Conservation (phyloP, 2,329 filamentous ascomycete species). For the Fusarium oligoseptatum region DNA sequence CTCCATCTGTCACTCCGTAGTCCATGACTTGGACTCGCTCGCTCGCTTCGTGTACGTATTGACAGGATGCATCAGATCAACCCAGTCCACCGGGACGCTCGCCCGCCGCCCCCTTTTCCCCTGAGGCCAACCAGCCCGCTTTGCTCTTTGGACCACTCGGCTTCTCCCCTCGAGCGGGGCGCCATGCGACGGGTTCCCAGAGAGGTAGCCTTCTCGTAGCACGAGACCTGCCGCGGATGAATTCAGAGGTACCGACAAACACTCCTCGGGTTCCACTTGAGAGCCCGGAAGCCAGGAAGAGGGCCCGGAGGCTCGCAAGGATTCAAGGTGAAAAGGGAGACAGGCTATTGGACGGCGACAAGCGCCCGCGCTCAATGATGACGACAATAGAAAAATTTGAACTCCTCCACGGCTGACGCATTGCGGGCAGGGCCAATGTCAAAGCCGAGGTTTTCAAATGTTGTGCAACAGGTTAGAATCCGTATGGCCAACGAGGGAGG, state of each 20-base stretch:
- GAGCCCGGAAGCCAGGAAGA: slow-evolving; percentile 45
- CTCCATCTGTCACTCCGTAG: slow-evolving; percentile 42
- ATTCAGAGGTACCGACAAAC: slow-evolving; percentile 40
- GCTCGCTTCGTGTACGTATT: slow-evolving; percentile 38
- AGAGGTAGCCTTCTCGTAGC: slow-evolving; percentile 43
- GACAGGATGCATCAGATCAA: slow-evolving; percentile 49
- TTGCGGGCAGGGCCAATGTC: slow-evolving; percentile 21
- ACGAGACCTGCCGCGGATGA: slow-evolving; percentile 34
- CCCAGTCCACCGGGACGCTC: slow-evolving; percentile 48
- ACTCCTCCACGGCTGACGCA: slow-evolving; percentile 40
- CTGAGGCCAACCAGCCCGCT: slow-evolving; percentile 39
- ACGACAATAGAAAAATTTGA: slow-evolving; percentile 44
- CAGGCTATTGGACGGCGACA: slow-evolving; percentile 37
- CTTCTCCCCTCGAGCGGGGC: slow-evolving; percentile 47
- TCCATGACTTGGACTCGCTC: slow-evolving; percentile 28
- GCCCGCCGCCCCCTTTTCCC: slow-evolving; percentile 48
- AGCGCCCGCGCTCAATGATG: slow-evolving; percentile 40
- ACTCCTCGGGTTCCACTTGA: slow-evolving; percentile 35
- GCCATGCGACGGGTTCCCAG: slow-evolving; percentile 45
- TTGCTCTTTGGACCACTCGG: slow-evolving; percentile 42
- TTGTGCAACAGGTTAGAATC: slow-evolving; percentile 13
- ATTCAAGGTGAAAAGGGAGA: slow-evolving; percentile 24
- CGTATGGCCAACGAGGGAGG: not conserved
- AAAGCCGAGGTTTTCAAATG: slow-evolving; percentile 29
- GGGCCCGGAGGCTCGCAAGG: slow-evolving; percentile 37